These are phyloP conservation scores for Microstegium vimineum DNA, from an alignment of 176 grass and related monocot species.

Conservation along the genomic window DNA sequence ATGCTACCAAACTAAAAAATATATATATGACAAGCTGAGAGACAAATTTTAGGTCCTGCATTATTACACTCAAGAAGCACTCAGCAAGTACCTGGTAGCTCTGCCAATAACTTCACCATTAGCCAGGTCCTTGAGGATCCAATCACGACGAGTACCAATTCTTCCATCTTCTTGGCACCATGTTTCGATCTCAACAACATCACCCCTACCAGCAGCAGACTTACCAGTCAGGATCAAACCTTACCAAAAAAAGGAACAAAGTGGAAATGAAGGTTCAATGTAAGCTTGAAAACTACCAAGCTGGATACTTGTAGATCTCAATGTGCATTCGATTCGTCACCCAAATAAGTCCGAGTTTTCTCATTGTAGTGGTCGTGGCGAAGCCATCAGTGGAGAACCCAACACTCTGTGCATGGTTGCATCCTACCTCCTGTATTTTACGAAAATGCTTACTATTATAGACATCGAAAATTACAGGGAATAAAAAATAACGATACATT, in stretches of 20 bases:
- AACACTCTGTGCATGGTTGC: constrained; percentile 92
- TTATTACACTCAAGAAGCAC: not conserved
- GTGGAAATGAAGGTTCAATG: not conserved
- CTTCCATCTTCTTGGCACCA: constrained; percentile 98
- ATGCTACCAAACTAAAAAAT: not conserved
- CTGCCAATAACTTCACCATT: constrained; percentile 95
- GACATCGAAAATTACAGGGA: not conserved
- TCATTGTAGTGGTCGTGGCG: constrained; percentile 91
- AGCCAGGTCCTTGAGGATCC: constrained; percentile 89
- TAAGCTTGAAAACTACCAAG: constrained; percentile 54
- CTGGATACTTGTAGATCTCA: constrained; percentile 96
- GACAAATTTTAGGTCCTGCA: not conserved
- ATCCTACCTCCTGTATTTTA: constrained; percentile 82
- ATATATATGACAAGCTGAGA: not conserved
- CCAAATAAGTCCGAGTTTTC: constrained; percentile 94
- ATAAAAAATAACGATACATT: not conserved
- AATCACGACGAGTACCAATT: constrained; percentile 93
- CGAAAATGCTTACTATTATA: constrained; percentile 12
- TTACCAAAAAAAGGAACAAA: not conserved
- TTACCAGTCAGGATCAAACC: constrained; percentile 3
- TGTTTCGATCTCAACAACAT: constrained; percentile 95
- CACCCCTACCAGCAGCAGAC: constrained; percentile 61
- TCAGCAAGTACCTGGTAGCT: constrained; percentile 84
- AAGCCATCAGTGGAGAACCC: constrained; percentile 98
- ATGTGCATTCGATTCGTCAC: constrained; percentile 96